Conservation (phyloP, 257 asterid species). For the Nicotiana benthamiana region DNA sequence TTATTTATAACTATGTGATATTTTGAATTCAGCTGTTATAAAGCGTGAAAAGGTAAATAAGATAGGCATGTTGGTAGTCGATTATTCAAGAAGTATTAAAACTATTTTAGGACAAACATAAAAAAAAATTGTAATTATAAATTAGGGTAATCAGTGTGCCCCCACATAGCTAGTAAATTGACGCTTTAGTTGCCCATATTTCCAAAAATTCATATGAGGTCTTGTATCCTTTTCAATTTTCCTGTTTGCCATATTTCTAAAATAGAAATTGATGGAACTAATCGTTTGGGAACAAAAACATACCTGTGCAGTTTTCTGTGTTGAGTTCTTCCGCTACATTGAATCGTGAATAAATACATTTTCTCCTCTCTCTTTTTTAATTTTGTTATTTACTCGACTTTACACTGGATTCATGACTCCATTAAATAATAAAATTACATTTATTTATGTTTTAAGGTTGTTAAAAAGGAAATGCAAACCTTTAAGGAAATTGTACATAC, state of each 20-base stretch:
- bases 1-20: not conserved
- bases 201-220: not conserved
- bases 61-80: not conserved
- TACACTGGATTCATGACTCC: not conserved
- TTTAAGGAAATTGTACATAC: no score
- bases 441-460: no score
- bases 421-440: no score
- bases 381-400: not conserved
- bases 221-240: not conserved
- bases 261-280: not conserved
- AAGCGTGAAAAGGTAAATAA: not conserved
- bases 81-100: not conserved
- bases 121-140: conserved; percentile 10
- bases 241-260: not conserved
- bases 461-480: not conserved
- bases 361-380: not conserved
- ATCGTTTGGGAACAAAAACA: not conserved
- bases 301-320: not conserved
- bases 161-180: conserved; percentile 18
- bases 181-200: conserved; percentile 2
- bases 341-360: not conserved
- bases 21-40: not conserved
- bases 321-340: not conserved
- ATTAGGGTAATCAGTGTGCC: conserved; percentile 19
- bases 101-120: conserved; percentile 23